Conservation (phyloP, 1,139 yeast species). For the Debaryomyces coudertii region DNA sequence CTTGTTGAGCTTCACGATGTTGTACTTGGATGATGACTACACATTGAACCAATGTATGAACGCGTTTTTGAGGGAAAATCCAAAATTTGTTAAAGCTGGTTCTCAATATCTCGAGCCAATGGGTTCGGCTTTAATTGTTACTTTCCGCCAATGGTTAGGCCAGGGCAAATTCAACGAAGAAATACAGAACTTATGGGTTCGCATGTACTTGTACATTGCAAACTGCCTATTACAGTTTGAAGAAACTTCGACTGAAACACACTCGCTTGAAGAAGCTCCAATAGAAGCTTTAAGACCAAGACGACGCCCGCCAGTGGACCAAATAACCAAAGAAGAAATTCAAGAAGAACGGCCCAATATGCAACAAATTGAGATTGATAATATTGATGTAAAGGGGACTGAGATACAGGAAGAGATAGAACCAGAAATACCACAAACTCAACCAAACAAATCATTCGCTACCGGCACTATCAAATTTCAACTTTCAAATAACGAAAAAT, state of each 20-base stretch:
- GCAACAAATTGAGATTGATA: constrained; percentile 1
- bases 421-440: background rate
- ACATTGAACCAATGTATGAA: constrained; percentile 39
- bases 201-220: constrained; percentile 44
- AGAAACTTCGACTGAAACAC: constrained; percentile 16
- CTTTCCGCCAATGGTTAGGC: constrained; percentile 44
- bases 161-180: constrained; percentile 32
- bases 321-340: background rate
- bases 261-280: constrained; percentile 13
- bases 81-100: constrained; percentile 28
- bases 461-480: constrained; percentile 22
- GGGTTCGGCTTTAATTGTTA: constrained; percentile 45
- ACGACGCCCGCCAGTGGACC: constrained; percentile 8
- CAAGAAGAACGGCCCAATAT: background rate
- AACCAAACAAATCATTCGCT: background rate
- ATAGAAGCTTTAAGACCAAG: constrained; percentile 20
- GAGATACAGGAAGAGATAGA: background rate
- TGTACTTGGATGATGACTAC: constrained; percentile 33
- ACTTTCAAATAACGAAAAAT: constrained; percentile 38
- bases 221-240: constrained; percentile 37
- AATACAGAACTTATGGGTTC: constrained; percentile 47
- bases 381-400: constrained; percentile 1
- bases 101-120: constrained; percentile 45
- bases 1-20: constrained; percentile 36
- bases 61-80: constrained; percentile 39